Evolutionary conservation across 106 monocot species (phyloP).

Genomic region (Narthecium ossifragum): DNA sequence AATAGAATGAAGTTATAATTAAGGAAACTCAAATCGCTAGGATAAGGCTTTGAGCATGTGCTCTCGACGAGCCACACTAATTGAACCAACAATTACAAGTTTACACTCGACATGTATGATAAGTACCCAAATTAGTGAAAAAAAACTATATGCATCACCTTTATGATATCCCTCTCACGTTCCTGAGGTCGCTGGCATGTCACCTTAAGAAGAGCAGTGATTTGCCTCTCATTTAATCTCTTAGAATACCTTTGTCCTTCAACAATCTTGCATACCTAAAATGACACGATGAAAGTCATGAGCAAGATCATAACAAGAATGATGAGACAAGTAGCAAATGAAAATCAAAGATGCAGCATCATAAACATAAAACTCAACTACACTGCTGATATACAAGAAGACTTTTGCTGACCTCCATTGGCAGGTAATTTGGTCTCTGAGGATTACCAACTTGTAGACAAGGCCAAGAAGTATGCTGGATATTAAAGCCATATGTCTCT

Average conservation of each 20-base stretch:
- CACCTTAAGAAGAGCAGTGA: conserved; percentile 81
- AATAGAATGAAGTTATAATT: too few relatives aligned
- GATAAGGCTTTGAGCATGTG: too few relatives aligned
- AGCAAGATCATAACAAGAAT: too few relatives aligned
- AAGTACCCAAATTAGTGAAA: too few relatives aligned
- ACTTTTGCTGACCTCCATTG: conserved; percentile 88
- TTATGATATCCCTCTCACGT: conserved; percentile 67
- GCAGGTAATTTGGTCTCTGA: conserved; percentile 92
- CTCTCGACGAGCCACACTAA: too few relatives aligned
- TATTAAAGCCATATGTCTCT: conserved; percentile 78
- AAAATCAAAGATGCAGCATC: too few relatives aligned
- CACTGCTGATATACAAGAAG: not conserved
- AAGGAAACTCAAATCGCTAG: too few relatives aligned
- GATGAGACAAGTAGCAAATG: too few relatives aligned
- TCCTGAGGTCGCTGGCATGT: conserved; percentile 84
- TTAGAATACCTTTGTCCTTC: conserved; percentile 96
- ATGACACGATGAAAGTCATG: not conserved
- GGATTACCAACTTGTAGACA: conserved; percentile 94
- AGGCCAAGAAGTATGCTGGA: conserved; percentile 71
- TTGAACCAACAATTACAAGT: too few relatives aligned
- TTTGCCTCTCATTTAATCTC: conserved; percentile 90
- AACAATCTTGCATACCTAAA: conserved; percentile 92
- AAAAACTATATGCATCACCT: too few relatives aligned
- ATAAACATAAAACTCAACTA: too few relatives aligned
- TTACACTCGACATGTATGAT: too few relatives aligned